A percentile compares a stretch with the other conserved stretches of the same genome.
Conservation (phyloP, 768 basidiomycete genomes). For the Boletus rex-veris region DNA sequence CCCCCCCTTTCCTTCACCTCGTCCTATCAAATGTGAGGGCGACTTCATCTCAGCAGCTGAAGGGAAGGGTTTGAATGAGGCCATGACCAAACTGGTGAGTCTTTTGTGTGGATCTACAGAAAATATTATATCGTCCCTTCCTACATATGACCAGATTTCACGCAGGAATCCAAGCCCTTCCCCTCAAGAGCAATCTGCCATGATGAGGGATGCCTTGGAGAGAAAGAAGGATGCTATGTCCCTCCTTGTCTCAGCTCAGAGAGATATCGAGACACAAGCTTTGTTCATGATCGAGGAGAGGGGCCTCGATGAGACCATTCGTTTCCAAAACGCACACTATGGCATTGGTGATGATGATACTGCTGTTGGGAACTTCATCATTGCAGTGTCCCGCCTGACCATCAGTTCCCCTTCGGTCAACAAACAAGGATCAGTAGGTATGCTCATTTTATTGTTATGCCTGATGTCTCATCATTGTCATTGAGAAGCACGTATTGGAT, state of each 20-base stretch:
- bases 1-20: no score
- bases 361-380: no score
- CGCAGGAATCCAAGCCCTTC: background rate
- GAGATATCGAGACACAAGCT: background rate
- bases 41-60: no score
- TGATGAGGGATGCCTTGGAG: background rate
- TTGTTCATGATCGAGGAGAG: background rate
- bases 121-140: background rate
- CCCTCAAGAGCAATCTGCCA: background rate
- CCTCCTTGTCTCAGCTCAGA: background rate
- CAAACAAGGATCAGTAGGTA: constrained; percentile 40
- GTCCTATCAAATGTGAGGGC: no score
- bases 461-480: no score
- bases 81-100: background rate
- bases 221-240: background rate
- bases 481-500: constrained; percentile 7
- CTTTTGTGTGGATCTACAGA: background rate
- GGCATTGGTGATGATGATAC: no score
- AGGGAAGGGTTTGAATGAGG: no score
- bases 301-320: no score
- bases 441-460: constrained; percentile 33
- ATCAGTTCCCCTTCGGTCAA: no score
- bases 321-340: constrained; percentile 35
- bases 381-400: no score
- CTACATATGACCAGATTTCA: background rate